Base-by-base conservation (phyloP, 2,329 filamentous ascomycete species). In the Pestalotiopsis fici region DNA sequence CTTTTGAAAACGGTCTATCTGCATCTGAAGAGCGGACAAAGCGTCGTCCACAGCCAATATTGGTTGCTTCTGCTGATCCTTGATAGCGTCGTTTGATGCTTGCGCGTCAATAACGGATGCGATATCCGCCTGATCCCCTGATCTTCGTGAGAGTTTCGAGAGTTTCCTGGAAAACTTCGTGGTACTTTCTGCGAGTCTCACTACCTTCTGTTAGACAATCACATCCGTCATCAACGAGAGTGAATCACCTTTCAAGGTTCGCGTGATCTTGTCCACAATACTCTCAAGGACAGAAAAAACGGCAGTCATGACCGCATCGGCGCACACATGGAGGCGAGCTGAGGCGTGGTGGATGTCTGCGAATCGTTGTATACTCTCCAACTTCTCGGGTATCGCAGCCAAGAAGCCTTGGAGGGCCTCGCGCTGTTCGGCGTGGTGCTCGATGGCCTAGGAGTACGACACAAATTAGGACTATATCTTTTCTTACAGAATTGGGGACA, bases 281-380 rank as follows among this genome's bases (percentile, higher is more conserved):
- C 66, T 28, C 56, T 68, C 65, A 7, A 71, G 39, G 5, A 69
- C 68, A 21, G n/a, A 9, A 23, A 71, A 71, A 11, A 71, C 66
- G 57, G 68, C 56, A 6, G 68, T 59, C n/a, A 71, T 27, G 12
- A 71, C 65, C 4, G 54, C 56, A 43, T 71, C 65, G 18, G 61
- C 63, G 12, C 64, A 59, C 0, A 18, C 13, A 31, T 70, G 69
- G 7, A 71, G 62, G 43, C 13, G 9, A 2, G 28, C 23, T 4
- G 66, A 69, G 27, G 23, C 39, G n/a, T 55, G 39, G 56, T 68
- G 68, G 21, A 69, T 61, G 2, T 68, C 65, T 11, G 66, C 66
- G 21, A 70, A 27, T 3, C 65, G 63, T 21, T 69, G 68, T 27
- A 69, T 65, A 5, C 12, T 60, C 18, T 67, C 66, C 12, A 71